Conservation (phyloP, 2,329 filamentous ascomycete species). For the Cadophora gregata region DNA sequence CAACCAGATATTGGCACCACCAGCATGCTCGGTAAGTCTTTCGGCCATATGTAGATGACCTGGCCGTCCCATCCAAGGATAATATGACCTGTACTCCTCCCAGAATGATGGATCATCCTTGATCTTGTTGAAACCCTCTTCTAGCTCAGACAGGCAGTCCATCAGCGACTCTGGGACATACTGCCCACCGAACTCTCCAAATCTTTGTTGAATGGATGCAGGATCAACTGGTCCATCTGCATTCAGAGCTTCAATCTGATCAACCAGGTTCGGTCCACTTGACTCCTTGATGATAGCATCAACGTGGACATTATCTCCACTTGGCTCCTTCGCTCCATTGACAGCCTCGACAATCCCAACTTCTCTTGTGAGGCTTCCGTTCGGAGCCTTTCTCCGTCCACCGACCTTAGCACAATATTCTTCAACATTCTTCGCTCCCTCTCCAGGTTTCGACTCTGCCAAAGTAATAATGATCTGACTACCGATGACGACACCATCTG, state of each 20-base stretch:
- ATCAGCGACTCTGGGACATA: conserved; percentile 98
- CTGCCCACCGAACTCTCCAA: conserved; percentile 95
- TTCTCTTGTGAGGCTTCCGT: conserved; percentile 58
- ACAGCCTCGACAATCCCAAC: conserved; percentile 74
- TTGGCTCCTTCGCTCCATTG: conserved; percentile 63
- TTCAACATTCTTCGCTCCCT: conserved; percentile 75
- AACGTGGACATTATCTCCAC: conserved; percentile 66
- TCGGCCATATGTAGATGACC: conserved; percentile 90
- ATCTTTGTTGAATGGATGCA: conserved; percentile 77
- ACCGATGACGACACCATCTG: conserved; percentile 95
- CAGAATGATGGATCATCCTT: conserved; percentile 90
- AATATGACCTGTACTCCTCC: conserved; percentile 96
- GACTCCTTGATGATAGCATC: conserved; percentile 65
- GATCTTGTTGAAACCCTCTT: conserved; percentile 87
- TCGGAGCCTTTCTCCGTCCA: conserved; percentile 54
- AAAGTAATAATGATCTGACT: conserved; percentile 91
- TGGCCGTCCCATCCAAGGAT: conserved; percentile 95
- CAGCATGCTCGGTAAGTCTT: conserved; percentile 84
- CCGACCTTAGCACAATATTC: conserved; percentile 84
- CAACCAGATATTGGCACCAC: conserved; percentile 95
- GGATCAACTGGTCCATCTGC: conserved; percentile 52
- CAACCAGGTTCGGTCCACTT: conserved; percentile 45
- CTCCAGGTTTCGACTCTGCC: conserved; percentile 68
- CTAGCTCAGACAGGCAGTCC: conserved; percentile 92
- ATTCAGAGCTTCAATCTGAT: conserved; percentile 74